Percentiles rank a stretch among this genome's conserved stretches.
Conservation (phyloP, 176 grass and related monocot genomes). For the Aegilops longissima region DNA sequence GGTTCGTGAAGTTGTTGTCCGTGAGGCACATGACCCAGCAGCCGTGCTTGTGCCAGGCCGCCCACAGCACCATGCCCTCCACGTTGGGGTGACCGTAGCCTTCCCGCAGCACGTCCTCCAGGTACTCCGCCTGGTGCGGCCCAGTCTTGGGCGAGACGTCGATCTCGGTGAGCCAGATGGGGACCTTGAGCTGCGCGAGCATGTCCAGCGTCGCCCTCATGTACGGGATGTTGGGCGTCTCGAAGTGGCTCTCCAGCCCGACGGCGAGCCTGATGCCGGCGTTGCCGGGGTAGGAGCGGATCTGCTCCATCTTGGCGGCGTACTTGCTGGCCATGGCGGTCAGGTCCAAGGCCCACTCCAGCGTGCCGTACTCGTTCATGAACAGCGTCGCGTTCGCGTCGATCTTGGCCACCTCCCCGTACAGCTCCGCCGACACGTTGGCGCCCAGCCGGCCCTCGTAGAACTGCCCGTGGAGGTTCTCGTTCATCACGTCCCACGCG, state of each 20-base stretch:
- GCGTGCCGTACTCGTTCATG: constrained; percentile 79
- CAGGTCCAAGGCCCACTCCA: constrained; percentile 51
- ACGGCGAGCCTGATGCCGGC: constrained; percentile 42
- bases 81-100: constrained; percentile 63
- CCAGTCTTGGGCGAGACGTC: constrained; percentile 37
- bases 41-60: constrained; percentile 51
- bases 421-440: constrained; percentile 45
- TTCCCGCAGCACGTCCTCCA: constrained; percentile 76
- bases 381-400: constrained; percentile 51
- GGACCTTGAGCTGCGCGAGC: constrained; percentile 49
- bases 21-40: constrained; percentile 85
- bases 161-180: constrained; percentile 92
- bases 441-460: constrained; percentile 56
- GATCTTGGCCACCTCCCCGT: constrained; percentile 40
- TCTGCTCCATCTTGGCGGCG: constrained; percentile 56
- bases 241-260: constrained; percentile 73
- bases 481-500: constrained; percentile 77
- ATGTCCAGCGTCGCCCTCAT: constrained; percentile 67
- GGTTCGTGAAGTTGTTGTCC: constrained; percentile 69
- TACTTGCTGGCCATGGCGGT: constrained; percentile 50
- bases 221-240: constrained; percentile 59
- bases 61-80: constrained; percentile 73
- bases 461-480: constrained; percentile 74
- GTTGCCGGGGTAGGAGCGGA: constrained; percentile 34
- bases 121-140: constrained; percentile 37